phyloP scores from a whole-genome alignment of 2,329 filamentous ascomycete species.

The Metarhizium humberi region DNA sequence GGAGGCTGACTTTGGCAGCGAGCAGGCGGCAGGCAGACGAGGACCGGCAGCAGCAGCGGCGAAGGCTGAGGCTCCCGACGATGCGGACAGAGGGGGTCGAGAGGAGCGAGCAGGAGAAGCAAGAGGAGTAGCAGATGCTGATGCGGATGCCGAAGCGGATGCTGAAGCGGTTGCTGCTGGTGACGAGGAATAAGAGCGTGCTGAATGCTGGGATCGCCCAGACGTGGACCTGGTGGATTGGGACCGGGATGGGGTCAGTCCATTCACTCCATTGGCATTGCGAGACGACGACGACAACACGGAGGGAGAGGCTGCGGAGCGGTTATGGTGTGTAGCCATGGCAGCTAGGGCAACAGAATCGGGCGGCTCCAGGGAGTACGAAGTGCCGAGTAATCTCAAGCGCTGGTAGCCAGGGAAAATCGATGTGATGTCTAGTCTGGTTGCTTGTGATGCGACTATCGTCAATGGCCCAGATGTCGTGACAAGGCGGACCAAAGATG shows the following conservation, averaged over 20 bases:
- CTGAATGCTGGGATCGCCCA: neutral
- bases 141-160: neutral
- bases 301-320: neutral
- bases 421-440: too few relatives aligned
- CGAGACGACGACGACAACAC: neutral
- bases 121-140: constrained; percentile 9
- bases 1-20: constrained; percentile 6
- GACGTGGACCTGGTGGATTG: neutral
- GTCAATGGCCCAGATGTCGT: too few relatives aligned
- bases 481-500: too few relatives aligned
- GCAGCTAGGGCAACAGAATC: neutral
- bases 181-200: neutral
- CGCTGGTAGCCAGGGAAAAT: too few relatives aligned
- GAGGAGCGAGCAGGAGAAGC: constrained; percentile 19
- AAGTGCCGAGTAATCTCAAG: too few relatives aligned
- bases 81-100: constrained; percentile 14
- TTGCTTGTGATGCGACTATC: too few relatives aligned
- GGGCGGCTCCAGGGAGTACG: neutral
- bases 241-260: constrained; percentile 1
- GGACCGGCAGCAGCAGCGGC: constrained; percentile 5
- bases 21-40: constrained; percentile 9
- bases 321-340: neutral
- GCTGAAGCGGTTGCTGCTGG: neutral
- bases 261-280: neutral
- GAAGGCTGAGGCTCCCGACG: constrained; percentile 9